Evolutionary conservation across 2,329 filamentous ascomycete genomes (phyloP), one percentile per base, ranked within the genome.

Genomic region (Cladosporium phlei): DNA sequence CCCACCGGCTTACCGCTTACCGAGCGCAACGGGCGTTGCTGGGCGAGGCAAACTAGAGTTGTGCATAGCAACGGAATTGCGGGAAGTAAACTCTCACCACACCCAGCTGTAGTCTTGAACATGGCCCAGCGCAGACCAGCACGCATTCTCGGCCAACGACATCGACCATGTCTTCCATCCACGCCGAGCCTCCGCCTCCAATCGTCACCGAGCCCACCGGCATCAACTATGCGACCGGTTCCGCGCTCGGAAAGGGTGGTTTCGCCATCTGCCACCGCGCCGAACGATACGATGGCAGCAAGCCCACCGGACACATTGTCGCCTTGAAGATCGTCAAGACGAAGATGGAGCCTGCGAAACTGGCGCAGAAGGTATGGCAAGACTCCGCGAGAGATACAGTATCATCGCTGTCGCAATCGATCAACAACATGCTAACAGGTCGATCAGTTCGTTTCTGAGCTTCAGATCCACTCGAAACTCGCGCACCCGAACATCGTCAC

Each of bases 391-490:
- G n/a, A 9, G n/a, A 29, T 11, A 12, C 16, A 19, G 17, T 7
- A 9, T 24, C 33, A 6, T 37, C 9, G 28, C 10, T 10, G 6
- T 30, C 16, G 28, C 28, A 3, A 30, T n/a, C 3, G 4, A 19
- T 10, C 22, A 46, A 27, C 11, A n/a, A n/a, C 10, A 12, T 46
- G 22, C 54, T 50, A 30, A 51, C 38, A 19, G 20, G n/a, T 12
- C 5, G 38, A 32, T 21, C 54, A 84, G 80, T 85, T 85, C 65
- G 78, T 82, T 47, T 83, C 81, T 2, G 93, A 98, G 67, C 79
- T 98, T 5, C 91, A 97, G 68, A 96, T 98, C 51, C 93, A 98
- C 70, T 96, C 93, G 33, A 98, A 97, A 66, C 91, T 98, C 82
- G 83, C 84, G 48, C 93, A 98, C 63, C 86, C 86, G 44, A 95